These are phyloP conservation scores for Bremia lactucae DNA, from an alignment of 352 stramenopile species.

Conservation along the genomic window DNA sequence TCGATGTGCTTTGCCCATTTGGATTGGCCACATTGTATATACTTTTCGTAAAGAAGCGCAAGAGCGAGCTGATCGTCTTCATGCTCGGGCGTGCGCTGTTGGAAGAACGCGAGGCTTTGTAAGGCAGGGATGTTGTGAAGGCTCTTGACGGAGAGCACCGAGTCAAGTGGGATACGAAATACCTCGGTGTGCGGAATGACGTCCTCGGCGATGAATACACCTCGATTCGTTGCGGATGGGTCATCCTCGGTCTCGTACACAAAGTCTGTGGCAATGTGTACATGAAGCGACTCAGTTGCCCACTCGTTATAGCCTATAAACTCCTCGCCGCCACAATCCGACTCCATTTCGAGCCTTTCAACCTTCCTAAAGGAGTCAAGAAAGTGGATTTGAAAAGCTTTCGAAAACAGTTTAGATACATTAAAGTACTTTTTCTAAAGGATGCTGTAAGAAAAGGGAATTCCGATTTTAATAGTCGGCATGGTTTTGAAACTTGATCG, in stretches of 20 bases:
- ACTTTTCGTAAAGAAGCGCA: slow-evolving; percentile 63
- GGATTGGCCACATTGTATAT: slow-evolving; percentile 28
- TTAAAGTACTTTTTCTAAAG: too few relatives aligned
- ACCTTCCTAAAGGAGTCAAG: too few relatives aligned
- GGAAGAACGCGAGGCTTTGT: slow-evolving; percentile 37
- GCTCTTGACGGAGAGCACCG: slow-evolving; percentile 44
- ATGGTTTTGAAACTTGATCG: too few relatives aligned
- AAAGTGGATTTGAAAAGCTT: too few relatives aligned
- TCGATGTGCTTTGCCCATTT: slow-evolving; percentile 59
- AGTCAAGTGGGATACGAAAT: slow-evolving; percentile 49
- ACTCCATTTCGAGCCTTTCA: too few relatives aligned
- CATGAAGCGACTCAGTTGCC: slow-evolving; percentile 36
- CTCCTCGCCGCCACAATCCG: slow-evolving; percentile 8
- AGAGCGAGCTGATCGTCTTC: slow-evolving; percentile 67
- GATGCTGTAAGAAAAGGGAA: too few relatives aligned
- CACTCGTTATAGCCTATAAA: slow-evolving; percentile 79
- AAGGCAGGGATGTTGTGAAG: slow-evolving; percentile 23
- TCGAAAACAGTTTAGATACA: too few relatives aligned
- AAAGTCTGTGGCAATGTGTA: slow-evolving; percentile 63
- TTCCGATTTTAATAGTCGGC: too few relatives aligned
- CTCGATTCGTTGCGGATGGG: slow-evolving; percentile 37
- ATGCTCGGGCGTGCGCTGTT: slow-evolving; percentile 21
- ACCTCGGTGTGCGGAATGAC: slow-evolving; percentile 61
- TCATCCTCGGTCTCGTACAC: slow-evolving; percentile 55
- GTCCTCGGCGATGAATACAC: slow-evolving; percentile 76